Conservation (phyloP, 768 basidiomycete genomes). For the Hemileccinum impolitum region DNA sequence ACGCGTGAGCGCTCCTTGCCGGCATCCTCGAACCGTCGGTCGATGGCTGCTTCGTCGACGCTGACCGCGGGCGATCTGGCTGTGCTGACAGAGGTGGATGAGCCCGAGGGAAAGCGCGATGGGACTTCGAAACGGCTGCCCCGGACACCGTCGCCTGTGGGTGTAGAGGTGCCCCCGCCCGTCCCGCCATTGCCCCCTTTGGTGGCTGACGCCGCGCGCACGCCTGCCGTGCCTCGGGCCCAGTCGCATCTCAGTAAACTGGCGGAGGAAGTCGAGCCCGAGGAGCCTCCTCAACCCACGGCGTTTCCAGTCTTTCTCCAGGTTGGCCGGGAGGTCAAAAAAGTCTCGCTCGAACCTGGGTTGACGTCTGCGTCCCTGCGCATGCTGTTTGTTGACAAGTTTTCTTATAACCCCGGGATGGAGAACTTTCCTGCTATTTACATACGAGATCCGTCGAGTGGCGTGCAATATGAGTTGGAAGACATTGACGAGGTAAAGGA, state of each 20-base stretch:
- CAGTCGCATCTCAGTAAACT: conserved; percentile 15
- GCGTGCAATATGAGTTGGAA: conserved; percentile 94
- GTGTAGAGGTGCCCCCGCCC: conserved; percentile 26
- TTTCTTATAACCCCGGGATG: conserved; percentile 88
- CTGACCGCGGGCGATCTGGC: conserved; percentile 71
- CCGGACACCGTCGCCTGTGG: conserved; percentile 36
- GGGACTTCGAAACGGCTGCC: conserved; percentile 26
- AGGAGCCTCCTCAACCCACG: conserved; percentile 14
- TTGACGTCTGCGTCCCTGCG: conserved; percentile 73
- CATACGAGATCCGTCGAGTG: conserved; percentile 86
- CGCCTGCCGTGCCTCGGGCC: conserved; percentile 1
- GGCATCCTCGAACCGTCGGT: conserved; percentile 57
- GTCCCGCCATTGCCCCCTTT: conserved; percentile 51
- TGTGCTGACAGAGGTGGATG: conserved; percentile 71
- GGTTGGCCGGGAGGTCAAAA: conserved; percentile 88
- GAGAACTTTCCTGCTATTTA: conserved; percentile 96
- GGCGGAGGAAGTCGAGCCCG: conserved; percentile 16
- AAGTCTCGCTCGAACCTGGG: conserved; percentile 66
- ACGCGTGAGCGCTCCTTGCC: conserved; percentile 47
- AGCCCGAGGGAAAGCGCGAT: conserved; percentile 30
- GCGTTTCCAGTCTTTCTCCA: conserved; percentile 81
- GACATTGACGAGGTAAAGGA: conserved; percentile 91
- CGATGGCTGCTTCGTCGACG: conserved; percentile 58
- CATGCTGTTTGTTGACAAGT: conserved; percentile 90
- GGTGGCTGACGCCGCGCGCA: conserved; percentile 37